These are phyloP conservation scores for Viridothelium virens DNA, from an alignment of 495 filamentous ascomycete species.

Conservation along the genomic window DNA sequence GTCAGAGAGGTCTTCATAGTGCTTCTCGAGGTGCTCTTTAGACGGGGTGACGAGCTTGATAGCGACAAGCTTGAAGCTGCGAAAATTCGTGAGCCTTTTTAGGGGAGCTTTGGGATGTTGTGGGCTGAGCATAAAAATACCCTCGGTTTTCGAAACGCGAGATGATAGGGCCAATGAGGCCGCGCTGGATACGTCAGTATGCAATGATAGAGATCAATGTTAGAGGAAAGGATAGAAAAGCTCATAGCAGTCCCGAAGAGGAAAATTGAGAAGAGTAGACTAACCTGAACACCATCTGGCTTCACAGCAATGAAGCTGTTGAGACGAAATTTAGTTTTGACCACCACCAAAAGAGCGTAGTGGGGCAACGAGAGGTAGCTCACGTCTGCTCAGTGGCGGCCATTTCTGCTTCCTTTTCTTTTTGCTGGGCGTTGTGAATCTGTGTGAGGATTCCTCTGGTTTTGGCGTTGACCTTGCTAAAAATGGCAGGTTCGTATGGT, in stretches of 20 bases:
- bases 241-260: neutral
- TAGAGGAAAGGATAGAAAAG: conserved; percentile 14
- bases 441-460: conserved; percentile 37
- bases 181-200: conserved; percentile 56
- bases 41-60: conserved; percentile 85
- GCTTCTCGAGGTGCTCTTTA: conserved; percentile 92
- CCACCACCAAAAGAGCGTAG: conserved; percentile 26
- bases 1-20: conserved; percentile 84
- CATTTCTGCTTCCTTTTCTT: conserved; percentile 45
- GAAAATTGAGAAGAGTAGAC: conserved; percentile 18
- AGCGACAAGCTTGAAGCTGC: conserved; percentile 90
- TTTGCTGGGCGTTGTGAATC: conserved; percentile 28
- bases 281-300: conserved; percentile 98
- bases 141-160: conserved; percentile 91
- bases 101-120: neutral
- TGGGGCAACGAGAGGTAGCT: conserved; percentile 33
- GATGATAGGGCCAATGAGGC: conserved; percentile 94
- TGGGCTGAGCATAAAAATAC: conserved; percentile 41
- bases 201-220: conserved; percentile 7
- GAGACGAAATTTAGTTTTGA: conserved; percentile 39
- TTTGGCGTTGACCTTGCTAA: conserved; percentile 42
- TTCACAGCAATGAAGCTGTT: conserved; percentile 96
- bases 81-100: conserved; percentile 20
- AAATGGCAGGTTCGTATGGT: conserved; percentile 38
- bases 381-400: conserved; percentile 95